Conservation (phyloP, 345 rosid genomes). For the Geranium brycei region DNA sequence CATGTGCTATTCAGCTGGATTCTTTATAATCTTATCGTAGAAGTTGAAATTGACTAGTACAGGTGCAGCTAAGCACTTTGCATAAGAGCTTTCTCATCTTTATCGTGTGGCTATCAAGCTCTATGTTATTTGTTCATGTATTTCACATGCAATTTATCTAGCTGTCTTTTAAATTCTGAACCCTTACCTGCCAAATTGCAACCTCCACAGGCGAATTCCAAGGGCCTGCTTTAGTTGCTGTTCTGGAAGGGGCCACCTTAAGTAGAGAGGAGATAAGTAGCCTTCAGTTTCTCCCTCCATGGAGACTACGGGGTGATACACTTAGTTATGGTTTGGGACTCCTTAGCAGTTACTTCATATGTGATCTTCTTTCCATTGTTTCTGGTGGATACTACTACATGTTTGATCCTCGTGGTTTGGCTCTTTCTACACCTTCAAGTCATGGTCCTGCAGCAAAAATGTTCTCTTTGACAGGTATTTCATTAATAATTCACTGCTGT, state of each 20-base stretch:
- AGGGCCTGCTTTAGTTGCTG: slow-evolving; percentile 81
- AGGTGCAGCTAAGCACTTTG: background rate
- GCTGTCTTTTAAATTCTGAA: slow-evolving; percentile 6
- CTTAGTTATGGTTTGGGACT: slow-evolving; percentile 87
- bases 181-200: slow-evolving; percentile 10
- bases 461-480: slow-evolving; percentile 71
- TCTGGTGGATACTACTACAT: slow-evolving; percentile 83
- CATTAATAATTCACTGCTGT: background rate
- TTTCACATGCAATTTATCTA: background rate
- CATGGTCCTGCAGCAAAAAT: slow-evolving; percentile 65
- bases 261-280: slow-evolving; percentile 80
- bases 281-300: slow-evolving; percentile 88
- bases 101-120: background rate
- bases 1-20: background rate
- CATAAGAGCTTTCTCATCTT: too few relatives aligned
- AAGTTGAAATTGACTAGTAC: background rate
- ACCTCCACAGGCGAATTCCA: slow-evolving; percentile 65
- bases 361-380: slow-evolving; percentile 67
- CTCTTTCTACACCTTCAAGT: slow-evolving; percentile 53
- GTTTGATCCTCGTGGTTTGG: slow-evolving; percentile 83
- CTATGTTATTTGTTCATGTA: background rate
- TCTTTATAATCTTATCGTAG: background rate
- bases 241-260: slow-evolving; percentile 77
- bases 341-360: slow-evolving; percentile 64
- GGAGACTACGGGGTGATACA: slow-evolving; percentile 76